Conservation (phyloP, 352 stramenopile genomes). For the Phytophthora multivora region DNA sequence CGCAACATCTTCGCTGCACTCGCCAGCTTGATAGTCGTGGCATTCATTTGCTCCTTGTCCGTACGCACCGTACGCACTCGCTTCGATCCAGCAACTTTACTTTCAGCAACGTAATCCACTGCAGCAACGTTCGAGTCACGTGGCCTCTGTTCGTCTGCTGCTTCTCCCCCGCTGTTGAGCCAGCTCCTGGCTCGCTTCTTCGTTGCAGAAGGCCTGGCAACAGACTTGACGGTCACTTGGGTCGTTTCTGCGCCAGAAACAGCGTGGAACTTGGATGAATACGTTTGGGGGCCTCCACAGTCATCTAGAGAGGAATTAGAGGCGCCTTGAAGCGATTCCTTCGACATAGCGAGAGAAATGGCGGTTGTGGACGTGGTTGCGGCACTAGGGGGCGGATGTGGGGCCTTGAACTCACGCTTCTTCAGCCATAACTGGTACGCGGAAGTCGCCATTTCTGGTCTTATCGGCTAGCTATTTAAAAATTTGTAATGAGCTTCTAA, state of each 20-base stretch:
- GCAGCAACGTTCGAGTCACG: conserved; percentile 2
- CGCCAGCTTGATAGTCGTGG: not conserved
- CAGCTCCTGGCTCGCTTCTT: conserved; percentile 10
- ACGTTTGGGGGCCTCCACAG: not conserved
- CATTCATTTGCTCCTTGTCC: not conserved
- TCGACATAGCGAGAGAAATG: not conserved
- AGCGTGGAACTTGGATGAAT: conserved; percentile 8
- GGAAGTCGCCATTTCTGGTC: conserved; percentile 16
- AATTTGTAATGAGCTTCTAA: not conserved
- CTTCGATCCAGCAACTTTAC: conserved; percentile 14
- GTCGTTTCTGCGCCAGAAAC: conserved; percentile 12
- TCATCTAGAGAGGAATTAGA: not conserved
- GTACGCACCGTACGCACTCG: not conserved
- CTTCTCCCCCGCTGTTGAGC: not conserved
- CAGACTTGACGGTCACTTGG: conserved; percentile 20
- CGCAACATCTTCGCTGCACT: not conserved
- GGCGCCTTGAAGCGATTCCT: not conserved
- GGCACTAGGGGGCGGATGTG: not conserved
- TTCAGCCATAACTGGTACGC: conserved; percentile 52
- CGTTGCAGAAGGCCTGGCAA: conserved; percentile 1
- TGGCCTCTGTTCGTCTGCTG: not conserved
- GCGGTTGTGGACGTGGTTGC: not conserved
- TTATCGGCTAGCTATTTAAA: no score
- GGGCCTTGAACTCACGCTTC: conserved; percentile 43
- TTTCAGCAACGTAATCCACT: not conserved